Conservation (phyloP, 257 asterid species). For the Solanum rostratum region DNA sequence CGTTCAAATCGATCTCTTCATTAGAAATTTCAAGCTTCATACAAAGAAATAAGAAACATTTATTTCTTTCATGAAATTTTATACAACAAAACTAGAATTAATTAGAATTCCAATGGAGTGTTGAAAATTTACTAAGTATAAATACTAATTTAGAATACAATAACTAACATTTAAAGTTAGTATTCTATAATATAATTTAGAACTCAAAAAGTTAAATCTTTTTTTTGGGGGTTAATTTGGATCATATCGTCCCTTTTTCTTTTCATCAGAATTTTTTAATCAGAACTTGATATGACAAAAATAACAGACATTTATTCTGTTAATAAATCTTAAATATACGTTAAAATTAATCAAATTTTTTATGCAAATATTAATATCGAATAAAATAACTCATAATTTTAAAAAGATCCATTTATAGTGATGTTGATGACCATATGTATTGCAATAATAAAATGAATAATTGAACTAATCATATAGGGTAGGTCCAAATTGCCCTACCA, state of each 20-base stretch:
- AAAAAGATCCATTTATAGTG: neutral
- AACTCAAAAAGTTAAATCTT: neutral
- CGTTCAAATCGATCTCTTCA: neutral
- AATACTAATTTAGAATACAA: neutral
- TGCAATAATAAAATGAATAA: neutral
- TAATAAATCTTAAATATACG: neutral
- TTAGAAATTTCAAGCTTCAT: neutral
- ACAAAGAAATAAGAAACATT: neutral
- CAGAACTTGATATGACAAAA: neutral
- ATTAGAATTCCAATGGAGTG: neutral
- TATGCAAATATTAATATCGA: neutral
- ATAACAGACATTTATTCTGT: neutral
- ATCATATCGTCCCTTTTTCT: neutral
- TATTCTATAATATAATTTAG: neutral
- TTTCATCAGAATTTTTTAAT: neutral
- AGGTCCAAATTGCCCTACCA: neutral
- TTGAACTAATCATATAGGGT: neutral
- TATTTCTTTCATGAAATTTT: neutral
- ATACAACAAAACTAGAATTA: neutral
- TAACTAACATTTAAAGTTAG: neutral
- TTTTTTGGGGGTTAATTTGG: too few species aligned
- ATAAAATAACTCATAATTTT: neutral
- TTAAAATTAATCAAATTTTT: neutral
- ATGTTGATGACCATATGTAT: neutral
- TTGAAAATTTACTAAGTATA: neutral